These are phyloP conservation scores for Aspergillus neoniger DNA, from an alignment of 2,329 filamentous ascomycete species.

Conservation along the genomic window DNA sequence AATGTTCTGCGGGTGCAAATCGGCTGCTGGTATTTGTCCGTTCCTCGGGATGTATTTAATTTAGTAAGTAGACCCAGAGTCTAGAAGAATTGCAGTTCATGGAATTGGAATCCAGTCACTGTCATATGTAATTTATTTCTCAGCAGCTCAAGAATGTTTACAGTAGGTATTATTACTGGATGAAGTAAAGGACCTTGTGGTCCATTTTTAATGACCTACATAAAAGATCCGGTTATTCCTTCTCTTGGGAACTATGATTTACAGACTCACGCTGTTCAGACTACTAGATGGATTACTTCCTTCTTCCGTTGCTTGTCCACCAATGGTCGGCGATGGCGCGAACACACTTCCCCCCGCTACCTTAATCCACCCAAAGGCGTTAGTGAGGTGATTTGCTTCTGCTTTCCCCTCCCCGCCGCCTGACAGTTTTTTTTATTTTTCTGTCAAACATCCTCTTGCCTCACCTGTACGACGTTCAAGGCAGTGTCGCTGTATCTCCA, in stretches of 20 bases:
- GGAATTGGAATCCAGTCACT: no score
- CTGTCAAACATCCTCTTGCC: conserved; percentile 2
- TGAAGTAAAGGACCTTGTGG: no score
- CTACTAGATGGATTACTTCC: not conserved
- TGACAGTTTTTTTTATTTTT: conserved; percentile 2
- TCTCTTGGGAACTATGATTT: not conserved
- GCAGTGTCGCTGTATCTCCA: not conserved
- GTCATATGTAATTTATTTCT: no score
- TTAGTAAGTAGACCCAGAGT: not conserved
- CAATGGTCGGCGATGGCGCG: conserved; percentile 9
- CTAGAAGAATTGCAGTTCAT: not conserved
- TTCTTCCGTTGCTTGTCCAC: not conserved
- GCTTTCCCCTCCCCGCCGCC: conserved; percentile 1
- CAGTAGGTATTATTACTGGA: no score
- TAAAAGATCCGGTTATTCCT: not conserved
- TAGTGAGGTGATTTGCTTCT: conserved; percentile 4
- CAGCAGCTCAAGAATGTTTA: no score
- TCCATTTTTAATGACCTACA: no score
- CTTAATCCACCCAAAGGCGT: conserved; percentile 5
- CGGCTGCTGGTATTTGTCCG: conserved; percentile 1
- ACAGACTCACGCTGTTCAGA: no score
- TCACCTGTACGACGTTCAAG: not conserved
- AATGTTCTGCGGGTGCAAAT: conserved; percentile 17
- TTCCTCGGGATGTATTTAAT: not conserved
- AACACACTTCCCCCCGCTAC: conserved; percentile 9